Conservation (phyloP, 805 yeast genomes). For the Pichia californica region DNA sequence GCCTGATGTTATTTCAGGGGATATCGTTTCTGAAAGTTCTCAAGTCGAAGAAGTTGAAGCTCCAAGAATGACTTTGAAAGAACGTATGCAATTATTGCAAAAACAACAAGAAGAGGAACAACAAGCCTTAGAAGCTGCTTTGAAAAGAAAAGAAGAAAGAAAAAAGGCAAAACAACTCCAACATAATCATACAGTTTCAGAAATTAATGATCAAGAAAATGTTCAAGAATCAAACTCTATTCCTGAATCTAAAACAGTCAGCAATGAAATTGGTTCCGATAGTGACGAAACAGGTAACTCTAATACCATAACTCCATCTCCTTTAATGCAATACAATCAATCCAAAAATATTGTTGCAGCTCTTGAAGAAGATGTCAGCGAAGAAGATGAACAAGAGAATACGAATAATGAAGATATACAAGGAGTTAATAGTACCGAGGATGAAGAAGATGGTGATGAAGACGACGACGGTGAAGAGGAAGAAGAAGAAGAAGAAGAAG, state of each 20-base stretch:
- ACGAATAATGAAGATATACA: slow-evolving; percentile 24
- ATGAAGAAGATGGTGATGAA: slow-evolving; percentile 25
- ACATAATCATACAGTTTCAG: background rate
- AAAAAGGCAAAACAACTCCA: slow-evolving; percentile 17
- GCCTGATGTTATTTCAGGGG: slow-evolving; percentile 17
- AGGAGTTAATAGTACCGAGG: no score
- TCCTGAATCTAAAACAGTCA: no score
- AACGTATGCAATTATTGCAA: slow-evolving; percentile 79
- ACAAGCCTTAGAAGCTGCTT: slow-evolving; percentile 54
- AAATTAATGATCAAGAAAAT: background rate
- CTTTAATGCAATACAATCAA: no score
- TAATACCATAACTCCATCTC: no score
- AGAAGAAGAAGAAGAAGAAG: slow-evolving; percentile 43
- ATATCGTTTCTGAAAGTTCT: slow-evolving; percentile 20
- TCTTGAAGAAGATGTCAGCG: slow-evolving; percentile 13
- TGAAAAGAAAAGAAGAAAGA: slow-evolving; percentile 47
- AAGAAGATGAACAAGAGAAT: slow-evolving; percentile 20
- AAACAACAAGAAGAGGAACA: slow-evolving; percentile 76
- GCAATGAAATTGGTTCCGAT: no score
- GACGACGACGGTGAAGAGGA: slow-evolving; percentile 30
- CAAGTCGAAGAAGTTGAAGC: slow-evolving; percentile 42
- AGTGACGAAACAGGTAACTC: background rate
- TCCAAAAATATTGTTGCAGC: background rate
- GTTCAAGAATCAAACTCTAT: background rate
- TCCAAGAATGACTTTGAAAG: slow-evolving; percentile 78